phyloP scores from a whole-genome alignment of 1,139 yeast genomes.

The Zygosaccharomyces pseudobailii region DNA sequence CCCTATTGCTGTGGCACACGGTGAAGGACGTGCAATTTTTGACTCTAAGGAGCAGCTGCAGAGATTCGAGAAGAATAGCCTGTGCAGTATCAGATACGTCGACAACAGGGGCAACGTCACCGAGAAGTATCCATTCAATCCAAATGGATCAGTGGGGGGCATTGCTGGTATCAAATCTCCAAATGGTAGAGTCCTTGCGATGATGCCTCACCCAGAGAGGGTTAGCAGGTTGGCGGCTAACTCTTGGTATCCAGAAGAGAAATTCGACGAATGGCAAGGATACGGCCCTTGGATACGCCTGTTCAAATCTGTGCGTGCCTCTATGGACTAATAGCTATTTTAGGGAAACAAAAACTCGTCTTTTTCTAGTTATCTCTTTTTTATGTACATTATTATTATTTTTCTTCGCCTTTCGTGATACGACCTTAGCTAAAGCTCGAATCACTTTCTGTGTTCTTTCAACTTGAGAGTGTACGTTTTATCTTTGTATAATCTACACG shows the following conservation, averaged over 20 bases:
- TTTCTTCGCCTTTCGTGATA: neutral
- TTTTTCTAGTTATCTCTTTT: neutral
- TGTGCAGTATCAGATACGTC: slow-evolving; percentile 69
- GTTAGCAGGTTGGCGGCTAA: slow-evolving; percentile 81
- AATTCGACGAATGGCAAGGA: slow-evolving; percentile 59
- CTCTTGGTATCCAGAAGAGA: slow-evolving; percentile 81
- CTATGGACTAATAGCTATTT: neutral
- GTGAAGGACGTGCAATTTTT: slow-evolving; percentile 92
- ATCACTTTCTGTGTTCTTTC: neutral
- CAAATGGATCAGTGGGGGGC: slow-evolving; percentile 93
- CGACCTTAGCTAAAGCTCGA: neutral
- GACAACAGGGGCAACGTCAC: slow-evolving; percentile 88
- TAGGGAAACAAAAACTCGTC: neutral
- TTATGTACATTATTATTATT: neutral
- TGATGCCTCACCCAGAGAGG: slow-evolving; percentile 99
- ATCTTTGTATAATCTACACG: neutral
- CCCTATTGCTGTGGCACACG: slow-evolving; percentile 98
- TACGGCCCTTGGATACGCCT: slow-evolving; percentile 95
- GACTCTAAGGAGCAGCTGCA: slow-evolving; percentile 38
- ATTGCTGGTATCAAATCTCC: slow-evolving; percentile 88
- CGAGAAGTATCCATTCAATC: slow-evolving; percentile 84
- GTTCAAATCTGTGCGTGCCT: slow-evolving; percentile 68
- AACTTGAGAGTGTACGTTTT: neutral
- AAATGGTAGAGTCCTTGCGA: slow-evolving; percentile 91
- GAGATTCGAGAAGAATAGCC: slow-evolving; percentile 46